Evolutionary conservation across 139 green algal species (phyloP).

Genomic region (Coccomyxa sp.): DNA sequence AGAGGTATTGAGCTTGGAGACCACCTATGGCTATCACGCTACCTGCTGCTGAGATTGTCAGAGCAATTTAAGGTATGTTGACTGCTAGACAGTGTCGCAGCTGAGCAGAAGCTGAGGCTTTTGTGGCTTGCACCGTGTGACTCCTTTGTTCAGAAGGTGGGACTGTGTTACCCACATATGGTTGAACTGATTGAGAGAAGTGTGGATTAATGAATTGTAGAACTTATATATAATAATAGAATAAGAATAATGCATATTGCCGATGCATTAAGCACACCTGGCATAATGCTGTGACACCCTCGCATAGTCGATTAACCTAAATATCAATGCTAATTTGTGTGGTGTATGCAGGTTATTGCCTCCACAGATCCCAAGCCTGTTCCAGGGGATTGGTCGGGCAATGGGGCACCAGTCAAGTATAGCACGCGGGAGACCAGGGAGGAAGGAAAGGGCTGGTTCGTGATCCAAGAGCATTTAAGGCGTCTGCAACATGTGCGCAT

Average conservation of each 20-base stretch:
- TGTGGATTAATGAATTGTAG: too few species aligned
- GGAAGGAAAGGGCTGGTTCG: slow-evolving; percentile 36
- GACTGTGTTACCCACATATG: background rate
- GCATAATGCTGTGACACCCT: background rate
- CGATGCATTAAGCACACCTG: background rate
- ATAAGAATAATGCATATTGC: background rate
- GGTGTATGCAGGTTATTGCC: slow-evolving; percentile 19
- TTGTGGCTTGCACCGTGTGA: background rate
- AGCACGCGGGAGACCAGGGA: slow-evolving; percentile 54
- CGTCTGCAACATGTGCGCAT: slow-evolving; percentile 30
- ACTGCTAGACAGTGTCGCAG: background rate
- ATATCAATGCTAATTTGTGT: background rate
- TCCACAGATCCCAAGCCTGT: slow-evolving; percentile 60
- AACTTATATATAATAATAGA: too few species aligned
- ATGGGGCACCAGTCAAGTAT: slow-evolving; percentile 61
- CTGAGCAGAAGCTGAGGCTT: background rate
- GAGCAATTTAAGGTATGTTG: slow-evolving; percentile 29
- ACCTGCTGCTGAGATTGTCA: slow-evolving; percentile 51
- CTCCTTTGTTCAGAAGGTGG: too few species aligned
- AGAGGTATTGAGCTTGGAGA: slow-evolving; percentile 60
- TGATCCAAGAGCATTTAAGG: slow-evolving; percentile 49
- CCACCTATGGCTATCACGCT: slow-evolving; percentile 70
- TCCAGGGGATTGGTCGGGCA: slow-evolving; percentile 43
- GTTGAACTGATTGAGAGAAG: too few species aligned
- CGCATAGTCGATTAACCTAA: background rate